Percentiles rank a stretch among this genome's conserved stretches.
Evolutionary conservation across 2,329 filamentous ascomycete genomes (phyloP).

Genomic region (Monilinia aucupariae): DNA sequence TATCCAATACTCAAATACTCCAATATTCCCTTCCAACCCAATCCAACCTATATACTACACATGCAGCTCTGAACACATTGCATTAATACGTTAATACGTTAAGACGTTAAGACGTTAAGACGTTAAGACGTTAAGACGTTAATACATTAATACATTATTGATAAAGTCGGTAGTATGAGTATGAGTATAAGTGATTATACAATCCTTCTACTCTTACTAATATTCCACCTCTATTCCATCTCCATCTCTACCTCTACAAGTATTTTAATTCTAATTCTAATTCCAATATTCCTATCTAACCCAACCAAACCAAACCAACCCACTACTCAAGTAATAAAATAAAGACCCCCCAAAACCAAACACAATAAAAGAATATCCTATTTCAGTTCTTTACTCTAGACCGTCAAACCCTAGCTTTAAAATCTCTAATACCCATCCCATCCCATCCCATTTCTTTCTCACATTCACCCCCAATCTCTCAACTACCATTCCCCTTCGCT

Average conservation of each 20-base stretch:
- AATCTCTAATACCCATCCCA: background rate
- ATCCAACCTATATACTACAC: background rate
- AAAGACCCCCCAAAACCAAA: too few species aligned
- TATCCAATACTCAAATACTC: background rate
- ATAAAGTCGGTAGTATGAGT: background rate
- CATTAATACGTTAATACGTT: too few species aligned
- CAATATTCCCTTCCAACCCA: background rate
- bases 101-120: too few species aligned
- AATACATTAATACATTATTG: too few species aligned
- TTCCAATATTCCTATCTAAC: background rate
- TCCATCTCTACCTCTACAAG: background rate
- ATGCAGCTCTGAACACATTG: too few species aligned
- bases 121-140: too few species aligned
- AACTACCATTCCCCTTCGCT: too few species aligned
- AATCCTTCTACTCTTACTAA: background rate
- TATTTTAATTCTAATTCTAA: background rate
- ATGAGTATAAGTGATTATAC: background rate
- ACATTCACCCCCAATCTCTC: too few species aligned
- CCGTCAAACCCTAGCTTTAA: too few species aligned
- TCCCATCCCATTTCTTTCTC: background rate
- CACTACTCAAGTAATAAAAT: too few species aligned
- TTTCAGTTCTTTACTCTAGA: too few species aligned
- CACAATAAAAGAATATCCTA: background rate
- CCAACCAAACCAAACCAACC: background rate
- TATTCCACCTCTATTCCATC: background rate